Conservation (phyloP, 2,329 filamentous ascomycete species). For the Juglanconis sp. region DNA sequence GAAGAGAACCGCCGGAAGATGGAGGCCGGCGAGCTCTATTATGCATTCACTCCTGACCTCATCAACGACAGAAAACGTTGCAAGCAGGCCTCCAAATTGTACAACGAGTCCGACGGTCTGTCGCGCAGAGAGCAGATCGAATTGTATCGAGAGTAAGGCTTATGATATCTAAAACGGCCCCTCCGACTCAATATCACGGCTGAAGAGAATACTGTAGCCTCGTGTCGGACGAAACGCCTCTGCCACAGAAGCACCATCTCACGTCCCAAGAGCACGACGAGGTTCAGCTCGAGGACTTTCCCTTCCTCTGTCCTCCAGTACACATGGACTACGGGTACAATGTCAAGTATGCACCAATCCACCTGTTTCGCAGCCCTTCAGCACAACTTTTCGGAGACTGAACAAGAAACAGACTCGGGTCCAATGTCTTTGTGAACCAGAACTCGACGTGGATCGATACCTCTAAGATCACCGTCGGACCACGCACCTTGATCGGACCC, state of each 20-base stretch:
- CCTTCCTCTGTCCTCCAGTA: slow-evolving; percentile 69
- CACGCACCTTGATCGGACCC: slow-evolving; percentile 74
- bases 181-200: not conserved
- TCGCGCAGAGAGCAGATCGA: slow-evolving; percentile 61
- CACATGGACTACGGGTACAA: slow-evolving; percentile 77
- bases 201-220: slow-evolving; percentile 45
- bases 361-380: not conserved
- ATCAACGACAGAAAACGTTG: slow-evolving; percentile 61
- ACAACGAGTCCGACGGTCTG: slow-evolving; percentile 61
- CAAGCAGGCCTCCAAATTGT: slow-evolving; percentile 56
- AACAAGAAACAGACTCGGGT: slow-evolving; percentile 49
- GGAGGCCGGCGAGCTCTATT: slow-evolving; percentile 68
- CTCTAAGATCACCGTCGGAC: slow-evolving; percentile 69
- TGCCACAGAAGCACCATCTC: slow-evolving; percentile 57
- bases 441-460: slow-evolving; percentile 77
- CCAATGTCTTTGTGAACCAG: slow-evolving; percentile 71
- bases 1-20: slow-evolving; percentile 54
- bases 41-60: slow-evolving; percentile 68
- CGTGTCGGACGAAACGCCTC: slow-evolving; percentile 55
- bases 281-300: slow-evolving; percentile 57
- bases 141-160: slow-evolving; percentile 64
- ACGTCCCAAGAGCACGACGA: slow-evolving; percentile 58
- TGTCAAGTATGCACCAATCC: slow-evolving; percentile 43
- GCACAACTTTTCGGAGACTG: not conserved
- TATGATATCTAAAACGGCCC: not conserved